Percentiles rank a stretch among this genome's conserved stretches.
These are phyloP conservation scores for Xylariaceae sp. DNA, from an alignment of 2,329 filamentous ascomycete genomes.

Conservation along the genomic window DNA sequence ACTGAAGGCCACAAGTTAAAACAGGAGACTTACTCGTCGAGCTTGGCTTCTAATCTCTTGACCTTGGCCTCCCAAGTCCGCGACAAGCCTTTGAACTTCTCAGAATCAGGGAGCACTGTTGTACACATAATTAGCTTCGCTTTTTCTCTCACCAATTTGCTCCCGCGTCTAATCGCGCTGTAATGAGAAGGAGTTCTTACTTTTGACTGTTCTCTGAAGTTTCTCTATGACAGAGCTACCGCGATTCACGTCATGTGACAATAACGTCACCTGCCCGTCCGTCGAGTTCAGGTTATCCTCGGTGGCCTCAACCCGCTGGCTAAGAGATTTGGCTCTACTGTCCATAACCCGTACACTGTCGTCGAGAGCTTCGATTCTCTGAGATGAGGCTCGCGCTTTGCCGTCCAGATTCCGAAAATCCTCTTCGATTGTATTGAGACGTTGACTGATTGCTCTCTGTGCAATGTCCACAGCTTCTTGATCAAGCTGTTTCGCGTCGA, in stretches of 20 bases:
- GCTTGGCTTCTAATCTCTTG: conserved; percentile 23
- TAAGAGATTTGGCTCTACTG: conserved; percentile 23
- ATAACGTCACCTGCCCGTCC: conserved; percentile 25
- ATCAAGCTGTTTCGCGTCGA: conserved; percentile 29
- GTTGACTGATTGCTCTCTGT: conserved; percentile 20
- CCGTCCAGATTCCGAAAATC: conserved; percentile 17
- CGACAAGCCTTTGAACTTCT: conserved; percentile 24
- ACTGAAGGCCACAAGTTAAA: neutral
- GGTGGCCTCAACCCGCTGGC: conserved; percentile 25
- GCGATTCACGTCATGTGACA: conserved; percentile 26
- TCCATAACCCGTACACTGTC: conserved; percentile 27
- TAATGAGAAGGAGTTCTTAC: conserved; percentile 2
- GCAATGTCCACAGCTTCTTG: conserved; percentile 25
- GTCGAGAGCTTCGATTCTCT: conserved; percentile 27
- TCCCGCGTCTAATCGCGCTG: too few species aligned
- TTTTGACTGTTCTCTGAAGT: conserved; percentile 24
- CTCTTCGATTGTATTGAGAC: conserved; percentile 23
- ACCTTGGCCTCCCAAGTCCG: conserved; percentile 23
- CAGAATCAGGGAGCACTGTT: conserved; percentile 23
- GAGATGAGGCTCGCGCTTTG: conserved; percentile 20
- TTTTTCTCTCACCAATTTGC: too few species aligned
- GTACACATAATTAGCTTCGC: neutral
- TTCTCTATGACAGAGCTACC: conserved; percentile 25
- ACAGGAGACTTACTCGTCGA: conserved; percentile 21
- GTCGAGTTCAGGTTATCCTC: conserved; percentile 23